Percentiles rank a stretch among this genome's conserved stretches.
Conservation (phyloP, 805 yeast genomes). For the Metschnikowia shivogae region DNA sequence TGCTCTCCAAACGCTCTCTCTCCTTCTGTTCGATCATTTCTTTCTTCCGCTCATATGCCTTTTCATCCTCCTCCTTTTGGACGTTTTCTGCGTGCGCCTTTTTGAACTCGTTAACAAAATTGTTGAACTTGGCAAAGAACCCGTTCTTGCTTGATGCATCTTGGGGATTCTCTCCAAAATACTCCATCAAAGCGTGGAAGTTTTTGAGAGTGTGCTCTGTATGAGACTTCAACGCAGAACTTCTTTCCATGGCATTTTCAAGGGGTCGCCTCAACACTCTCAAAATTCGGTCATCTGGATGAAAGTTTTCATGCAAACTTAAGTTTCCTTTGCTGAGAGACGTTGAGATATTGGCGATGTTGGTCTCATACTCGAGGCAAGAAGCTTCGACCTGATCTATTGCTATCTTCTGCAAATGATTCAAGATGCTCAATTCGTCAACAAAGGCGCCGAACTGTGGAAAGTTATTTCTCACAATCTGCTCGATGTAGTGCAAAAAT, state of each 20-base stretch:
- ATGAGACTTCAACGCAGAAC: constrained; percentile 45
- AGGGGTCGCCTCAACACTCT: constrained; percentile 58
- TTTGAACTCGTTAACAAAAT: constrained; percentile 73
- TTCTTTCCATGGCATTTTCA: constrained; percentile 65
- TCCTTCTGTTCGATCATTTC: constrained; percentile 24
- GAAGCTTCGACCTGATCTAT: constrained; percentile 78
- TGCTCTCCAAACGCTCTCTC: constrained; percentile 18
- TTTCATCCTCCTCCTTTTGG: constrained; percentile 76
- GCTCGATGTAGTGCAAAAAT: constrained; percentile 89
- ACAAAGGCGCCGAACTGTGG: constrained; percentile 74
- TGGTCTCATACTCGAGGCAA: constrained; percentile 57
- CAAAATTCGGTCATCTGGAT: constrained; percentile 77
- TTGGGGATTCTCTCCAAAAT: constrained; percentile 83
- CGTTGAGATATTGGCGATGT: constrained; percentile 63
- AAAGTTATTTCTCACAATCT: constrained; percentile 74
- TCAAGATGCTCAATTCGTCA: constrained; percentile 62
- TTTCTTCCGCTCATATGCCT: constrained; percentile 36
- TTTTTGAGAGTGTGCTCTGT: constrained; percentile 2
- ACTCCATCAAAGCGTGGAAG: constrained; percentile 67
- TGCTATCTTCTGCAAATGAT: constrained; percentile 64
- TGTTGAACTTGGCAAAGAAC: constrained; percentile 76
- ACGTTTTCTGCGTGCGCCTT: constrained; percentile 77
- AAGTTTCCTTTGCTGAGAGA: constrained; percentile 81
- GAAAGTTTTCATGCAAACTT: constrained; percentile 72
- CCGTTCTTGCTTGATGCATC: constrained; percentile 64